phyloP scores from a whole-genome alignment of 805 yeast genomes.

The Candida cerambycidarum region DNA sequence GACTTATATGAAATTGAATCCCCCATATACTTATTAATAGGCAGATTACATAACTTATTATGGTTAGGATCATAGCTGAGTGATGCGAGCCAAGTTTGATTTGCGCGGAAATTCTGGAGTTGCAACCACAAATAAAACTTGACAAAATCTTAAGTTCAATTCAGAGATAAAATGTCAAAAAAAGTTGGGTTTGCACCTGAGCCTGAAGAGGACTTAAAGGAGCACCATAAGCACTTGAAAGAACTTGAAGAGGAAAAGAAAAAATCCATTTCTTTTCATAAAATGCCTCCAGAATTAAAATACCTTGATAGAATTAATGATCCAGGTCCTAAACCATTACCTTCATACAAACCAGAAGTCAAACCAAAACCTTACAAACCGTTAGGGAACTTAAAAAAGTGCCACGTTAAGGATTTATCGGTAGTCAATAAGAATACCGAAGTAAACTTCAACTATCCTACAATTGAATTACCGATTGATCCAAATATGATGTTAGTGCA shows the following conservation, averaged over 20 bases:
- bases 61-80: constrained; percentile 25
- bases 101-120: constrained; percentile 5
- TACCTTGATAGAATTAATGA: constrained; percentile 26
- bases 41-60: constrained; percentile 29
- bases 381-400: constrained; percentile 48
- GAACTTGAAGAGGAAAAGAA: constrained; percentile 25
- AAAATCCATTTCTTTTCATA: constrained; percentile 36
- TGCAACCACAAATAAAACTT: constrained; percentile 2
- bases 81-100: neutral
- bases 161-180: constrained; percentile 17
- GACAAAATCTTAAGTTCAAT: neutral
- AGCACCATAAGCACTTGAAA: constrained; percentile 32
- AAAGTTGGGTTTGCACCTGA: constrained; percentile 41
- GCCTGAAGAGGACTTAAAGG: constrained; percentile 34
- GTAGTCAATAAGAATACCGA: constrained; percentile 42
- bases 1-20: constrained; percentile 35
- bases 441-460: constrained; percentile 54
- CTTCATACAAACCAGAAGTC: constrained; percentile 3
- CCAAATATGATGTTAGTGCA: constrained; percentile 54
- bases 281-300: constrained; percentile 42
- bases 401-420: constrained; percentile 52
- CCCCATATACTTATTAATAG: constrained; percentile 24
- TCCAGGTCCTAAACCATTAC: constrained; percentile 12
- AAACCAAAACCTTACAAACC: constrained; percentile 5
- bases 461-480: constrained; percentile 49